Percentiles rank a stretch among this genome's conserved stretches.
Conservation (phyloP, 2,329 filamentous ascomycete species). For the Sporothrix luriei region DNA sequence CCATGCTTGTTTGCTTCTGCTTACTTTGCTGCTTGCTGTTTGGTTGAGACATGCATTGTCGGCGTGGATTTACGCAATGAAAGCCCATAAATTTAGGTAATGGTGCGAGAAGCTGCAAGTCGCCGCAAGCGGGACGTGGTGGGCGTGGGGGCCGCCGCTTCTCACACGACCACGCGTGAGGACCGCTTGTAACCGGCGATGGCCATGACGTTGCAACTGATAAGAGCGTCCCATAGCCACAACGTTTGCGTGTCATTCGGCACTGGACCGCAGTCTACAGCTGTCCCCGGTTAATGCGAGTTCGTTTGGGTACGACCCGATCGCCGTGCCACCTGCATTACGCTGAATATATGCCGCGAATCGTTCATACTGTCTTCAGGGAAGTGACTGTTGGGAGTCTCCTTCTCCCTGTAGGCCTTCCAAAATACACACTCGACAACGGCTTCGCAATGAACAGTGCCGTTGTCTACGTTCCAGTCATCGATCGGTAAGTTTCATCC, state of each 20-base stretch:
- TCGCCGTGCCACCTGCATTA: no score
- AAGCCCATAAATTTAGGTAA: conserved; percentile 15
- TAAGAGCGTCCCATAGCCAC: not conserved
- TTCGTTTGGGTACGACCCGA: no score
- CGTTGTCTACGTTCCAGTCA: no score
- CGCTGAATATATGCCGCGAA: no score
- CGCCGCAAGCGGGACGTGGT: not conserved
- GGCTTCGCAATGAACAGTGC: no score
- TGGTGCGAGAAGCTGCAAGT: not conserved
- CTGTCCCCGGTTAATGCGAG: not conserved
- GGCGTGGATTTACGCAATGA: not conserved
- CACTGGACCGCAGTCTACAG: not conserved
- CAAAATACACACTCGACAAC: no score
- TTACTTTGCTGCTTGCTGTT: not conserved
- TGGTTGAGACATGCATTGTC: not conserved
- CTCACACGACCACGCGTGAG: not conserved
- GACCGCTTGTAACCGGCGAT: not conserved
- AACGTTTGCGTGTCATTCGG: not conserved
- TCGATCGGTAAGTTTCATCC: no score
- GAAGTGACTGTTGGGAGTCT: no score
- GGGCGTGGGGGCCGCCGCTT: not conserved
- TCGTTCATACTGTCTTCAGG: no score
- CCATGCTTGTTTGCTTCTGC: not conserved
- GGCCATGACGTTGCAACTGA: not conserved
- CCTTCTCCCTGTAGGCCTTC: no score